These are phyloP conservation scores for Aspergillus sp. DNA, from an alignment of 2,329 filamentous ascomycete genomes.

Conservation along the genomic window DNA sequence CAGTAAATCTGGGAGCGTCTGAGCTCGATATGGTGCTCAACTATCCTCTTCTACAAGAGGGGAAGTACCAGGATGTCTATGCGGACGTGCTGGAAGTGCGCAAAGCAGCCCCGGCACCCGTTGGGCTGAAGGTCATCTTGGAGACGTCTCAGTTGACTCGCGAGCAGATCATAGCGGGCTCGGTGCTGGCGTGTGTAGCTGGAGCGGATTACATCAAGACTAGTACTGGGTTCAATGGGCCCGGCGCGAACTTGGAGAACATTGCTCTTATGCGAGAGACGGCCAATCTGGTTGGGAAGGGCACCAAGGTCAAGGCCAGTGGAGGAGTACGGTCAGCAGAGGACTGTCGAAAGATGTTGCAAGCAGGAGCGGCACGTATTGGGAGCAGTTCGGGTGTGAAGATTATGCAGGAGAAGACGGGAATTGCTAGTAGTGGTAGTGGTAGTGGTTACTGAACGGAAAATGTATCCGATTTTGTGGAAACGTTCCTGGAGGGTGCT, in stretches of 20 bases:
- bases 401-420: constrained; percentile 51
- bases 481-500: neutral
- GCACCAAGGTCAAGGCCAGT: constrained; percentile 59
- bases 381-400: constrained; percentile 59
- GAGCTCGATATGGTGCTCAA: constrained; percentile 65
- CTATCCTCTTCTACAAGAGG: constrained; percentile 49
- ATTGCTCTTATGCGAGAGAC: constrained; percentile 58
- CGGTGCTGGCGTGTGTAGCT: constrained; percentile 54
- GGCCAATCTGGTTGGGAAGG: constrained; percentile 46
- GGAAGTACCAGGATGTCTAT: constrained; percentile 54
- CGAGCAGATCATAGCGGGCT: constrained; percentile 56
- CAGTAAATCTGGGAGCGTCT: constrained; percentile 53
- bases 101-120: constrained; percentile 45
- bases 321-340: constrained; percentile 57
- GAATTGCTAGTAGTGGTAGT: constrained; percentile 1
- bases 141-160: constrained; percentile 57
- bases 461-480: neutral
- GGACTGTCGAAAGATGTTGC: constrained; percentile 57
- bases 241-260: constrained; percentile 55
- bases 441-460: too few relatives aligned
- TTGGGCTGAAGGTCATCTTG: constrained; percentile 59
- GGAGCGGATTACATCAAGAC: constrained; percentile 64
- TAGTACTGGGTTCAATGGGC: constrained; percentile 60
- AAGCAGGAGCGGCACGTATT: constrained; percentile 58
- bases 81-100: constrained; percentile 57